Percentiles rank a stretch among this genome's conserved stretches.
phyloP scores from a whole-genome alignment of 768 basidiomycete species.

The Cantharellus cinnabarinus region DNA sequence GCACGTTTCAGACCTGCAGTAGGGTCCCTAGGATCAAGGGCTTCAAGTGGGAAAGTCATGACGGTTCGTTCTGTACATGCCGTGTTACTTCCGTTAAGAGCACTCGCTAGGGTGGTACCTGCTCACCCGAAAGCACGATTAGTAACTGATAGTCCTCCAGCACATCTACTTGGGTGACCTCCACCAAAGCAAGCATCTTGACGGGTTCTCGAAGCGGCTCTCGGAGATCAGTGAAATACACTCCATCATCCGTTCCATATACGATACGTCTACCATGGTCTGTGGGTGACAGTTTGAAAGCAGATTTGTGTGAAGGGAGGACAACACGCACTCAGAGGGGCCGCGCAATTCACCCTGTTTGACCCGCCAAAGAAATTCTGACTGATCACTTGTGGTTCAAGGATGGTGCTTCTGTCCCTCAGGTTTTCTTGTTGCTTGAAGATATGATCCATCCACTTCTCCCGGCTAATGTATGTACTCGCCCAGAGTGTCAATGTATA shows the following conservation, averaged over 20 bases:
- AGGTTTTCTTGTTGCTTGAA: constrained; percentile 72
- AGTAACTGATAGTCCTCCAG: constrained; percentile 89
- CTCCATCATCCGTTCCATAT: constrained; percentile 94
- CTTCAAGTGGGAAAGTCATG: constrained; percentile 86
- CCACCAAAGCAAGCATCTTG: constrained; percentile 71
- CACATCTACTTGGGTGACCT: constrained; percentile 89
- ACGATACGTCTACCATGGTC: constrained; percentile 69
- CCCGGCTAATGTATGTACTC: constrained; percentile 58
- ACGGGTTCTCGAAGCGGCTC: constrained; percentile 62
- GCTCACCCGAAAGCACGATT: constrained; percentile 86
- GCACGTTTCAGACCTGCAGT: constrained; percentile 81
- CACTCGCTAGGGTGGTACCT: neutral
- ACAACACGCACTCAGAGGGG: constrained; percentile 51
- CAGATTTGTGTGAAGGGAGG: neutral
- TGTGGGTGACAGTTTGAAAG: constrained; percentile 15
- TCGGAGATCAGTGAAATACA: constrained; percentile 79
- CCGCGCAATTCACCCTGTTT: constrained; percentile 86
- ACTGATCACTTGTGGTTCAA: constrained; percentile 66
- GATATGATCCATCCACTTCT: constrained; percentile 89
- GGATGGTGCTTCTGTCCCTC: constrained; percentile 66
- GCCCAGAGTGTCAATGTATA: constrained; percentile 89
- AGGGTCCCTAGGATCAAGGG: constrained; percentile 76
- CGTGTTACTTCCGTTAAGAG: no score
- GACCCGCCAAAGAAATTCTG: constrained; percentile 74
- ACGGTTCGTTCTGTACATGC: constrained; percentile 63